A percentile compares a stretch with the other conserved stretches of the same genome.
Conservation (phyloP, 2,329 filamentous ascomycete genomes). For the Neoarthrinium moseri region DNA sequence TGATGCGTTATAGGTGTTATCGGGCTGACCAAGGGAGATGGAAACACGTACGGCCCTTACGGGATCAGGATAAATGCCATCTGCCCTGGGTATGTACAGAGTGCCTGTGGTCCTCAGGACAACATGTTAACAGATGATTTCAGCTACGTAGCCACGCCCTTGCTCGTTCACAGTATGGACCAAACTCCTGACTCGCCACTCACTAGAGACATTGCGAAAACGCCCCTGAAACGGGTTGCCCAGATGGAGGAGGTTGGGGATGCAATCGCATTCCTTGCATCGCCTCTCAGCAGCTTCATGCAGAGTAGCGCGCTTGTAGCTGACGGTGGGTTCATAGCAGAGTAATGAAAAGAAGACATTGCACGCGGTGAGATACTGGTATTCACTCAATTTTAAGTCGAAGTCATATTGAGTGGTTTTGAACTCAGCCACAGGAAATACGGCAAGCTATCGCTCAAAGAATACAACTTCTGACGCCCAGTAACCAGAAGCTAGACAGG, state of each 20-base stretch:
- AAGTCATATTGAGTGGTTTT: too few relatives aligned
- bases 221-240: slow-evolving; percentile 42
- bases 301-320: slow-evolving; percentile 45
- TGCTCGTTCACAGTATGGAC: slow-evolving; percentile 27
- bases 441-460: too few relatives aligned
- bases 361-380: too few relatives aligned
- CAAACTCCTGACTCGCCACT: slow-evolving; percentile 26
- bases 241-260: slow-evolving; percentile 51
- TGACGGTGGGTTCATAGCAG: slow-evolving; percentile 40
- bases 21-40: slow-evolving; percentile 40
- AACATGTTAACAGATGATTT: slow-evolving; percentile 1
- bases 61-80: slow-evolving; percentile 60
- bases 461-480: too few relatives aligned
- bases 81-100: slow-evolving; percentile 45
- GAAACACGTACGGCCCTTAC: slow-evolving; percentile 42
- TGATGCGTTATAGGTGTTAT: slow-evolving; percentile 32
- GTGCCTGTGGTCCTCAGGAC: not conserved
- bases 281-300: slow-evolving; percentile 52
- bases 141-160: slow-evolving; percentile 43
- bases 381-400: too few relatives aligned
- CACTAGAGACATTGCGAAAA: slow-evolving; percentile 31
- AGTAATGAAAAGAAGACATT: too few relatives aligned
- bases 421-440: too few relatives aligned
- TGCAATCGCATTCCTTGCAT: slow-evolving; percentile 48
- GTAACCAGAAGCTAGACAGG: too few relatives aligned